These are phyloP conservation scores for Colletotrichum coccodes DNA, from an alignment of 2,329 filamentous ascomycete genomes.

Conservation along the genomic window DNA sequence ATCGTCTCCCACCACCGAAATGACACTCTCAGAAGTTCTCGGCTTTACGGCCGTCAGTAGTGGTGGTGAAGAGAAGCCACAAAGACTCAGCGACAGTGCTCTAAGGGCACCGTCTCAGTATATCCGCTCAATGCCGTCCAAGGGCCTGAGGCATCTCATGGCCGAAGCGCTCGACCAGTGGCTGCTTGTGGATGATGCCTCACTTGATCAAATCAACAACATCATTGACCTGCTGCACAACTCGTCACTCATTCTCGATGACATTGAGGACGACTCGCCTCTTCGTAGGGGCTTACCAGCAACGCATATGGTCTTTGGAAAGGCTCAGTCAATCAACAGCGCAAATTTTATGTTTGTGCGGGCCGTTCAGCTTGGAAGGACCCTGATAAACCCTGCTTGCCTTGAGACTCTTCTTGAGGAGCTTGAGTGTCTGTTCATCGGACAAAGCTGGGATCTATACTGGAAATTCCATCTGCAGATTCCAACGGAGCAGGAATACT, in stretches of 20 bases:
- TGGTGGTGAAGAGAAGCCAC: not conserved
- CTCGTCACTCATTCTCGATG: slow-evolving; percentile 41
- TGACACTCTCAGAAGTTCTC: not conserved
- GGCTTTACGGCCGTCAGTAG: not conserved
- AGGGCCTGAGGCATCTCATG: not conserved
- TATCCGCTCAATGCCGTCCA: slow-evolving; percentile 22
- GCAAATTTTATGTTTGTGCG: slow-evolving; percentile 42
- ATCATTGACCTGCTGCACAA: slow-evolving; percentile 19
- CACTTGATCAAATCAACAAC: slow-evolving; percentile 1
- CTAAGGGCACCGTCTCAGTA: not conserved
- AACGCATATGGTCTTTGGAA: slow-evolving; percentile 48
- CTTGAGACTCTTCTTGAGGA: slow-evolving; percentile 38
- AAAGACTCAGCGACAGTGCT: not conserved
- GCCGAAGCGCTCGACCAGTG: slow-evolving; percentile 7
- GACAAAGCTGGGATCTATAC: slow-evolving; percentile 41
- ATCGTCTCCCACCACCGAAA: not conserved
- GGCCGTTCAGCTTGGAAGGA: slow-evolving; percentile 35
- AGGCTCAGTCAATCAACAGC: slow-evolving; percentile 48
- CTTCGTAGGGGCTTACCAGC: slow-evolving; percentile 47
- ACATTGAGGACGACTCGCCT: slow-evolving; percentile 48
- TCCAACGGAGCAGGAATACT: slow-evolving; percentile 39
- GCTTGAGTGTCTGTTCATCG: slow-evolving; percentile 35
- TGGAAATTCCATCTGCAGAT: slow-evolving; percentile 36
- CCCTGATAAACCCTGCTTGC: slow-evolving; percentile 32
- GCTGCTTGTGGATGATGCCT: not conserved